Evolutionary conservation across 2,329 filamentous ascomycete species (phyloP).

Genomic region (Xylaria sp.): DNA sequence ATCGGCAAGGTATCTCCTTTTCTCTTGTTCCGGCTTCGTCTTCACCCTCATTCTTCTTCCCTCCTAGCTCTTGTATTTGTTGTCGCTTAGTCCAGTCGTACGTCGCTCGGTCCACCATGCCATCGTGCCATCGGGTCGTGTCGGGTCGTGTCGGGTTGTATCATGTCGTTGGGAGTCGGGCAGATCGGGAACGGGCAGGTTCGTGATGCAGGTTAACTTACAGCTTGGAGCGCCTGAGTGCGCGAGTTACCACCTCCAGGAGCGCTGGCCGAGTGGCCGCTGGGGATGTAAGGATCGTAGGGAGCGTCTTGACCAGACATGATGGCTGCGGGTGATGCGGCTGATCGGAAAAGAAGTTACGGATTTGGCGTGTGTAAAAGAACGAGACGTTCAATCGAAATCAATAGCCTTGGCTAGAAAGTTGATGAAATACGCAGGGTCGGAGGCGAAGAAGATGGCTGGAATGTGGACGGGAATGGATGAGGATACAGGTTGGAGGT

Average conservation of each 20-base stretch:
- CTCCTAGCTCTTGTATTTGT: background rate
- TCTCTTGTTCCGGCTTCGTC: background rate
- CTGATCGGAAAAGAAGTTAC: background rate
- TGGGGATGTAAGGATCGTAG: slow-evolving; percentile 87
- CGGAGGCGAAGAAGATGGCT: slow-evolving; percentile 7
- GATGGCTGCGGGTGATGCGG: slow-evolving; percentile 25
- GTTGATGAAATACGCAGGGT: slow-evolving; percentile 9
- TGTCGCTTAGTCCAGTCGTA: background rate
- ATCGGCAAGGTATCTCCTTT: background rate
- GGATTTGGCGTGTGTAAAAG: background rate
- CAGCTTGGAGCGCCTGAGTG: slow-evolving; percentile 70
- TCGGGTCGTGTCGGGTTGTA: background rate
- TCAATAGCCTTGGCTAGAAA: background rate
- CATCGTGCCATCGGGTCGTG: background rate
- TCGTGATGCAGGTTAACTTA: slow-evolving; percentile 48
- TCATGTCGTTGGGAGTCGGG: slow-evolving; percentile 5
- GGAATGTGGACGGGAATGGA: slow-evolving; percentile 7
- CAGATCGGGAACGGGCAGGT: slow-evolving; percentile 21
- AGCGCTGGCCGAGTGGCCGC: slow-evolving; percentile 47
- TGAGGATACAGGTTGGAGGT: slow-evolving; percentile 2
- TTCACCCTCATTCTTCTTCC: background rate
- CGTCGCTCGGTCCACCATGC: slow-evolving; percentile 8
- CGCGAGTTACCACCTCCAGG: slow-evolving; percentile 45
- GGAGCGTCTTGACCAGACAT: slow-evolving; percentile 57
- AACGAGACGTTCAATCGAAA: background rate